These are phyloP conservation scores for Plasmodium relictum DNA, from an alignment of 169 alveolate species.

Conservation along the genomic window DNA sequence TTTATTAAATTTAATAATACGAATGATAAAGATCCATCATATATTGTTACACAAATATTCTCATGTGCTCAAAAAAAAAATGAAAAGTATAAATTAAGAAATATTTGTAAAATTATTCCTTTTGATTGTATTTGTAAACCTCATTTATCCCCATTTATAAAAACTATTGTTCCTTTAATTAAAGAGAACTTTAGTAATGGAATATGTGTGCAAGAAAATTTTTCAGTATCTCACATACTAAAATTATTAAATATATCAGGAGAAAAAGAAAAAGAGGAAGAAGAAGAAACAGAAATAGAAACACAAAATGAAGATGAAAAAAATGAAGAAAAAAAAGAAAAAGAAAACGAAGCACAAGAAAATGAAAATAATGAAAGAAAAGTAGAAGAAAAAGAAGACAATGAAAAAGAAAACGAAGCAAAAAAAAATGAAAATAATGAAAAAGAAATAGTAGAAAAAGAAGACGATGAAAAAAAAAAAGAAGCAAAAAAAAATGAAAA, in stretches of 20 bases:
- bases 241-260: slow-evolving; percentile 30
- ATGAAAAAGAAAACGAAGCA: background rate
- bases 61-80: slow-evolving; percentile 29
- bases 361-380: background rate
- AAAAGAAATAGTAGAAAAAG: background rate
- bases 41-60: slow-evolving; percentile 79
- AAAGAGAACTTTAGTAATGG: slow-evolving; percentile 24
- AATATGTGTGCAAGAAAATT: slow-evolving; percentile 21
- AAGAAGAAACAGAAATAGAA: background rate
- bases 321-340: background rate
- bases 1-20: slow-evolving; percentile 80
- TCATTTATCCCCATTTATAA: slow-evolving; percentile 64
- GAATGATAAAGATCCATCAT: slow-evolving; percentile 80
- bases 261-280: slow-evolving; percentile 9
- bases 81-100: slow-evolving; percentile 73
- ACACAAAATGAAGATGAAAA: background rate
- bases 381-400: background rate
- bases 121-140: slow-evolving; percentile 84
- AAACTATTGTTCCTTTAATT: slow-evolving; percentile 36
- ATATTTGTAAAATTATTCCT: slow-evolving; percentile 83
- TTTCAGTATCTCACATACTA: slow-evolving; percentile 7
- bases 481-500: background rate
- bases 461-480: background rate
- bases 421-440: background rate
- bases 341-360: background rate